Evolutionary conservation across 2,329 filamentous ascomycete species (phyloP).

Genomic region (Colletotrichum cereale): DNA sequence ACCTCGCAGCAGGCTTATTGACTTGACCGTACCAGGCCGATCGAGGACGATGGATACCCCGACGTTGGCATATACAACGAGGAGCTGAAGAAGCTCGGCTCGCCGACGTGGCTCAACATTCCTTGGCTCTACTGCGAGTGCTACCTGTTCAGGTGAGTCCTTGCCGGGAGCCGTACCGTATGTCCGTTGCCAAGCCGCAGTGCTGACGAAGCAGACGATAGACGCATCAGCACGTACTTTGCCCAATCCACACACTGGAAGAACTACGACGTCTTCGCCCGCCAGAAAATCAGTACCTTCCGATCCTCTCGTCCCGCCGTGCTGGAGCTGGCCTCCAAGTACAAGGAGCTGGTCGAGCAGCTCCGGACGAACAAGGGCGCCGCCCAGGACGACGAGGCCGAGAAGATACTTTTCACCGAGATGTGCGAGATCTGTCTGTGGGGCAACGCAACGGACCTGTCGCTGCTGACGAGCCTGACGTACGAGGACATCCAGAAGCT

Average conservation of each 20-base stretch:
- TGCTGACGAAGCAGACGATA: slow-evolving; percentile 41
- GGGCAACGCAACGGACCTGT: slow-evolving; percentile 97
- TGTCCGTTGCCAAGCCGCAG: neutral
- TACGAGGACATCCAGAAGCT: slow-evolving; percentile 98
- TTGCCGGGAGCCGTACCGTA: neutral
- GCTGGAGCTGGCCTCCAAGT: slow-evolving; percentile 83
- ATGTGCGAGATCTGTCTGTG: slow-evolving; percentile 98
- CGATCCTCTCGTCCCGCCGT: slow-evolving; percentile 90
- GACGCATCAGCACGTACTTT: slow-evolving; percentile 86
- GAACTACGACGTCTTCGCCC: slow-evolving; percentile 87
- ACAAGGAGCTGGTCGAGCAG: slow-evolving; percentile 79
- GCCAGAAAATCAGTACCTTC: slow-evolving; percentile 93
- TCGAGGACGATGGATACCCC: slow-evolving; percentile 80
- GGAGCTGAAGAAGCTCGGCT: slow-evolving; percentile 81
- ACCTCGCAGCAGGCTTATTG: slow-evolving; percentile 14
- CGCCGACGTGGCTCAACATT: slow-evolving; percentile 83
- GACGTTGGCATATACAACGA: slow-evolving; percentile 88
- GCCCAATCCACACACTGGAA: slow-evolving; percentile 85
- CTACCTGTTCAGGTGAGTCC: slow-evolving; percentile 84
- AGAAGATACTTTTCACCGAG: slow-evolving; percentile 85
- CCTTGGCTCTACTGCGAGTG: slow-evolving; percentile 95
- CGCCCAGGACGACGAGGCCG: slow-evolving; percentile 72
- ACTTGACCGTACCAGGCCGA: slow-evolving; percentile 63
- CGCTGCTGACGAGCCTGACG: slow-evolving; percentile 87
- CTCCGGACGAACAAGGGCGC: slow-evolving; percentile 67